Conservation (phyloP, 1,284 basidiomycete species). For the Singerocomus inundabilis region DNA sequence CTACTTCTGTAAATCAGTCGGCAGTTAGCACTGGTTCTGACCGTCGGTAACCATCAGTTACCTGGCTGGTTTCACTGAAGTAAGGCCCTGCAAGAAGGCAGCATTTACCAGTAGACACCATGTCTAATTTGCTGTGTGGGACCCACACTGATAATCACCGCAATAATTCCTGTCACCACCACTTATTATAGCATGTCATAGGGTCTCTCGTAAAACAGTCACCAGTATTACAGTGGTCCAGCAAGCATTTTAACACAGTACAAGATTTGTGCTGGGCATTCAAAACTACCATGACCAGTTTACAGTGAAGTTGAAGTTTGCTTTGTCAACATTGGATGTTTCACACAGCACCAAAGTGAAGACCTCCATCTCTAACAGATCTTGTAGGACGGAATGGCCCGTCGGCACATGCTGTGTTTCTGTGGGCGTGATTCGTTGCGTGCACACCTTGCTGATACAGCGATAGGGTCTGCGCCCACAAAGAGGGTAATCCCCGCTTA, state of each 20-base stretch:
- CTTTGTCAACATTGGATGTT: background rate
- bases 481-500: background rate
- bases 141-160: too few species aligned
- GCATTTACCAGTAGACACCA: too few species aligned
- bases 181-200: background rate
- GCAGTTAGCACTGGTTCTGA: too few species aligned
- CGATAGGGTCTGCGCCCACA: constrained; percentile 4
- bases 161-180: too few species aligned
- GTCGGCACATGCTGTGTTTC: background rate
- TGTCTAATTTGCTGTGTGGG: background rate
- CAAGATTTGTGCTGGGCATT: background rate
- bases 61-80: too few species aligned
- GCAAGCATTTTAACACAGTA: background rate
- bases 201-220: background rate
- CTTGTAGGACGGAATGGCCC: background rate
- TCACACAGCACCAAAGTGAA: too few species aligned
- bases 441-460: background rate
- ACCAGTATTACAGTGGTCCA: background rate
- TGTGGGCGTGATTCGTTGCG: background rate
- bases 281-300: background rate
- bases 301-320: background rate
- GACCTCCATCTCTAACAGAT: background rate
- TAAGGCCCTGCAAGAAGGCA: too few species aligned
- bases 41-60: too few species aligned
- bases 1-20: too few species aligned